Evolutionary conservation across 441 rosid genomes (phyloP), one percentile per base, ranked within the genome.

Genomic region (Melastoma candidum): DNA sequence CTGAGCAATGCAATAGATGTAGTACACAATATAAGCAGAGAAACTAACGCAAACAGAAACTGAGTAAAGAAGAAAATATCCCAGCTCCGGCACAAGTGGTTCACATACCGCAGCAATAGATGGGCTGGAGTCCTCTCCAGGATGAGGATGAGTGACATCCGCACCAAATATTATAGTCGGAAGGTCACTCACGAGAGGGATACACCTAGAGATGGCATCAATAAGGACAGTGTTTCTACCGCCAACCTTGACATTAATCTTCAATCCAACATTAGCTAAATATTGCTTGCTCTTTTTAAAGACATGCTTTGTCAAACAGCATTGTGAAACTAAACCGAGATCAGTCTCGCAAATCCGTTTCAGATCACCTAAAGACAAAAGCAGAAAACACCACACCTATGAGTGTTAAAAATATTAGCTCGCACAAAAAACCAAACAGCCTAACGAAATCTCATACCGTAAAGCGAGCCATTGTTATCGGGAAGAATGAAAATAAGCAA

Each of bases 111-210:
- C 74, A 46, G 77, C 74, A 25, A 73, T 67, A 0, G 77, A 73
- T 48, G 74, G 77, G 56, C 63, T 63, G 9, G 59, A 69, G 53
- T 73, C 77, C 56, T 69, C 77, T 52, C 74, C 74, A 1, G 70
- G 59, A 29, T 66, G 67, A 32, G 77, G 77, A 64, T 73, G 74
- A 51, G 77, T 70, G 44, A 70, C 77, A 49, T 73, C 77, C 27
- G 77, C 77, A 43, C 77, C 74, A 61, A 73, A 73, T 39, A 73
- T 73, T 57, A 70, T 73, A 0, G 77, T 73, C 1, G 74, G 72
- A 39, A 56, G 59, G 62, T 70, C 72, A 45, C 72, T 73, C 17
- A 73, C 72, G 47, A 63, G 50, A 53, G 74, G 77, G 44, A 73
- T 73, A 45, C 62, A 61, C 70, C 72, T 59, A 48, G 61, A 49